Conservation (phyloP, 495 filamentous ascomycete genomes). For the Penicillium robsamsonii region DNA sequence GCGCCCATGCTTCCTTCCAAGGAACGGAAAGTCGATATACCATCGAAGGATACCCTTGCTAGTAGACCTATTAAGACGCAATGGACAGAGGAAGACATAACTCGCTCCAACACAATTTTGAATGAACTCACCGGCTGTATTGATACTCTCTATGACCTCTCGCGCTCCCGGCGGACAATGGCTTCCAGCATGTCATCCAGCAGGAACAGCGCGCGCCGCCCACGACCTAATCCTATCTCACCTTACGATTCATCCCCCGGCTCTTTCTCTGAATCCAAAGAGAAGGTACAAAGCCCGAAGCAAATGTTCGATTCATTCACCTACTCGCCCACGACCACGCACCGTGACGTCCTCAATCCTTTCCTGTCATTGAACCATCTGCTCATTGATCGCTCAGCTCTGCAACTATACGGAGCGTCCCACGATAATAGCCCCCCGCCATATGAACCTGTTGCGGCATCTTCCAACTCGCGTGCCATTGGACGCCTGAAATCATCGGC, state of each 20-base stretch:
- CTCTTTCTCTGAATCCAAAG: constrained; percentile 33
- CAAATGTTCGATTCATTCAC: constrained; percentile 22
- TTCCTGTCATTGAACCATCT: constrained; percentile 30
- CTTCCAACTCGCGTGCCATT: constrained; percentile 47
- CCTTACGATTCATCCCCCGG: constrained; percentile 31
- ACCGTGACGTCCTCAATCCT: constrained; percentile 22
- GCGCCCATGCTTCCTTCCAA: constrained; percentile 42
- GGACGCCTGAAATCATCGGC: constrained; percentile 46
- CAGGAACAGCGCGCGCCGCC: constrained; percentile 28
- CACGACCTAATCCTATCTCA: constrained; percentile 26
- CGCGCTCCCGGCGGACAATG: constrained; percentile 61
- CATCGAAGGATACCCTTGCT: constrained; percentile 37
- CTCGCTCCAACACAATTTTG: constrained; percentile 58
- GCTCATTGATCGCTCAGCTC: constrained; percentile 42
- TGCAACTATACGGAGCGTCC: constrained; percentile 43
- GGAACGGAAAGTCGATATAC: constrained; percentile 34
- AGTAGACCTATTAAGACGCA: constrained; percentile 38
- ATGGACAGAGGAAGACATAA: constrained; percentile 52
- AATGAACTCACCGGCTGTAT: constrained; percentile 79
- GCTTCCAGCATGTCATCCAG: constrained; percentile 40
- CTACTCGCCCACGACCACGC: constrained; percentile 21
- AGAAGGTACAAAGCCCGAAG: constrained; percentile 30
- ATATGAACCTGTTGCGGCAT: constrained; percentile 46
- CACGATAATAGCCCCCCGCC: constrained; percentile 47
- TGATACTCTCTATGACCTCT: constrained; percentile 86